These are phyloP conservation scores for Bipolaris cookei DNA, from an alignment of 2,329 filamentous ascomycete genomes.

Conservation along the genomic window DNA sequence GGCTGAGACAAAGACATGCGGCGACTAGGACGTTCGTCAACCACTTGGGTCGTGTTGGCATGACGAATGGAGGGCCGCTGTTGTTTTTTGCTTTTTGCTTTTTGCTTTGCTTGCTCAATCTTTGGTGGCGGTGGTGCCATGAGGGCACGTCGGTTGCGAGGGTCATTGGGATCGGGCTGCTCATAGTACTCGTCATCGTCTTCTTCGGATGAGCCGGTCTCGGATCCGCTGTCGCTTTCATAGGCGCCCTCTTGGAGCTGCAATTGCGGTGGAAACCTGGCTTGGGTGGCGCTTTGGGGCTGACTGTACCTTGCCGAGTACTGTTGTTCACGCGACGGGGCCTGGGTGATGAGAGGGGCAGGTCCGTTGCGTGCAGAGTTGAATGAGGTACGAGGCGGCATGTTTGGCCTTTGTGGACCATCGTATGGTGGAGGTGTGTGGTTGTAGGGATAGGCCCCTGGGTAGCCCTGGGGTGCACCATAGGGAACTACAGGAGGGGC, in stretches of 20 bases:
- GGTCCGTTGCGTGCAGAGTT: conserved; percentile 25
- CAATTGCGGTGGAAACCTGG: conserved; percentile 8
- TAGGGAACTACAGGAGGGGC: conserved; percentile 25
- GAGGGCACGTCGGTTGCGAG: conserved; percentile 23
- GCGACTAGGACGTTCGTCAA: conserved; percentile 18
- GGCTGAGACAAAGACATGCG: conserved; percentile 8
- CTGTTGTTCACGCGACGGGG: conserved; percentile 19
- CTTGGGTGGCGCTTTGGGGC: conserved; percentile 20
- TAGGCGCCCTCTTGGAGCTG: conserved; percentile 24
- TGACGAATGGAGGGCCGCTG: conserved; percentile 36
- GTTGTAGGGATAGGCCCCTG: conserved; percentile 12
- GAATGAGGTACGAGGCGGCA: conserved; percentile 31
- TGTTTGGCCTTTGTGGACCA: conserved; percentile 25
- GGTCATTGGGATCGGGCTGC: conserved; percentile 13
- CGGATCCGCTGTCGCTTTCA: conserved; percentile 19
- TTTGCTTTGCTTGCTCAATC: conserved; percentile 17
- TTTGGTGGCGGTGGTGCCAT: conserved; percentile 39
- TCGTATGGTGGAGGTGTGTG: conserved; percentile 34
- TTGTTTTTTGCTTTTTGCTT: conserved; percentile 8
- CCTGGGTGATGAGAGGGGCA: conserved; percentile 33
- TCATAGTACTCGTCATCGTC: conserved; percentile 25
- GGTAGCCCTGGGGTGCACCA: conserved; percentile 23
- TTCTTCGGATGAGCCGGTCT: conserved; percentile 22
- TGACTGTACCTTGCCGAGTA: conserved; percentile 40
- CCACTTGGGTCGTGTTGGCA: conserved; percentile 34